Evolutionary conservation across 805 yeast genomes (phyloP).

Genomic region (Myxozyma lipomycoides): DNA sequence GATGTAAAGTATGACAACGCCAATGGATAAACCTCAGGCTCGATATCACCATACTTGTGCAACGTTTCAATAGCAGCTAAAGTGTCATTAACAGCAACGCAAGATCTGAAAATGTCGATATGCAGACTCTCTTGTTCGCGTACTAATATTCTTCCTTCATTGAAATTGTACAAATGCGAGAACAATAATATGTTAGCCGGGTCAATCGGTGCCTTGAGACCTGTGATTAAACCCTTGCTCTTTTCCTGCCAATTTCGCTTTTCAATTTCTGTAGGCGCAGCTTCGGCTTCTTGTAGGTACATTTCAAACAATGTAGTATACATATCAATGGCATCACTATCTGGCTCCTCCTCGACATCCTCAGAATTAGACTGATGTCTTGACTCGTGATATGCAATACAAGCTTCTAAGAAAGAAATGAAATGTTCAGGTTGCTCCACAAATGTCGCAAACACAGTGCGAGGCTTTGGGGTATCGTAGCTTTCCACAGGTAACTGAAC

Average conservation of each 20-base stretch:
- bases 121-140: conserved; percentile 43
- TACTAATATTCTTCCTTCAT: conserved; percentile 34
- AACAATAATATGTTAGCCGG: conserved; percentile 52
- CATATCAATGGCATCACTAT: conserved; percentile 66
- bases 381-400: conserved; percentile 15
- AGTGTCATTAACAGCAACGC: conserved; percentile 56
- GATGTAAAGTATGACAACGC: conserved; percentile 65
- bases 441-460: conserved; percentile 80
- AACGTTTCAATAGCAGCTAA: conserved; percentile 54
- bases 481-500: conserved; percentile 37
- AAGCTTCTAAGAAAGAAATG: conserved; percentile 88
- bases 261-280: conserved; percentile 39
- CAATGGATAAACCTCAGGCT: conserved; percentile 61
- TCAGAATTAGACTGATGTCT: neutral
- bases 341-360: conserved; percentile 56
- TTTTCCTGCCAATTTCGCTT: conserved; percentile 58
- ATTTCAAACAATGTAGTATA: conserved; percentile 76
- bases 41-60: conserved; percentile 55
- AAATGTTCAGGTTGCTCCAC: conserved; percentile 82
- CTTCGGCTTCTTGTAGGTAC: conserved; percentile 59
- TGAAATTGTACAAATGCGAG: conserved; percentile 47
- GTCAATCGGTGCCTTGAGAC: conserved; percentile 51
- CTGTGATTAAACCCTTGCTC: conserved; percentile 52
- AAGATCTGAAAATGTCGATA: conserved; percentile 62
- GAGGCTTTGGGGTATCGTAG: conserved; percentile 87